A percentile compares a stretch with the other conserved stretches of the same genome.
phyloP scores from a whole-genome alignment of 2,329 filamentous ascomycete species.

The Periglandula ipomoeae region DNA sequence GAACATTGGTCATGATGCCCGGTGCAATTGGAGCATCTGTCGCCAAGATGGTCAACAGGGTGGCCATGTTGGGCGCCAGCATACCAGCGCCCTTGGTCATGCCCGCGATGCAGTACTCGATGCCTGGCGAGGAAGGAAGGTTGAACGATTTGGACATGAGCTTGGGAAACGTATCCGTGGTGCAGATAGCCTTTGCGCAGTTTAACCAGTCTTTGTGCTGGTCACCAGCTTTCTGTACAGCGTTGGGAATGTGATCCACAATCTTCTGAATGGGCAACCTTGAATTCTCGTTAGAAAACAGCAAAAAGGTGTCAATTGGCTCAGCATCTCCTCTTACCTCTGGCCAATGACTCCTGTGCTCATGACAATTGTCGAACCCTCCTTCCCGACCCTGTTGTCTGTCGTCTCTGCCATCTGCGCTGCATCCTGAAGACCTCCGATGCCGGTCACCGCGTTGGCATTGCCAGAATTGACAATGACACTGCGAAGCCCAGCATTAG shows the following conservation, averaged over 20 bases:
- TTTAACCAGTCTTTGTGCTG: slow-evolving; percentile 80
- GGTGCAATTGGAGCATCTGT: slow-evolving; percentile 79
- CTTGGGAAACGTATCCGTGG: slow-evolving; percentile 97
- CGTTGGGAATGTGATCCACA: slow-evolving; percentile 67
- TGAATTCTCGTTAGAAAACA: neutral
- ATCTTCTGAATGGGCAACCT: slow-evolving; percentile 90
- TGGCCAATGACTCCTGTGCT: slow-evolving; percentile 97
- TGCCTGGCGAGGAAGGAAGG: slow-evolving; percentile 67
- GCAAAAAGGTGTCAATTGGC: neutral
- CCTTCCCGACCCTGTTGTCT: slow-evolving; percentile 49
- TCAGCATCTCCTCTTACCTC: slow-evolving; percentile 41
- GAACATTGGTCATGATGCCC: slow-evolving; percentile 55
- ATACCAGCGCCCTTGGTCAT: slow-evolving; percentile 98
- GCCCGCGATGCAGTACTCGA: slow-evolving; percentile 77
- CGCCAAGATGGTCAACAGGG: slow-evolving; percentile 80
- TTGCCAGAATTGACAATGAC: slow-evolving; percentile 94
- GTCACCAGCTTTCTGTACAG: slow-evolving; percentile 59
- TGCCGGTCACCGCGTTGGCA: slow-evolving; percentile 93
- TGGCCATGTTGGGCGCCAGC: slow-evolving; percentile 99
- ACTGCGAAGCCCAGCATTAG: slow-evolving; percentile 62
- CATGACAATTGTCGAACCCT: slow-evolving; percentile 77
- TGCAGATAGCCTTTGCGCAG: slow-evolving; percentile 88
- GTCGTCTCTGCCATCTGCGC: slow-evolving; percentile 71
- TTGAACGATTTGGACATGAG: slow-evolving; percentile 77
- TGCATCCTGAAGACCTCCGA: slow-evolving; percentile 82